Evolutionary conservation across 2,329 filamentous ascomycete genomes (phyloP), one percentile per base, ranked within the genome.

Genomic region (Capronia americana): DNA sequence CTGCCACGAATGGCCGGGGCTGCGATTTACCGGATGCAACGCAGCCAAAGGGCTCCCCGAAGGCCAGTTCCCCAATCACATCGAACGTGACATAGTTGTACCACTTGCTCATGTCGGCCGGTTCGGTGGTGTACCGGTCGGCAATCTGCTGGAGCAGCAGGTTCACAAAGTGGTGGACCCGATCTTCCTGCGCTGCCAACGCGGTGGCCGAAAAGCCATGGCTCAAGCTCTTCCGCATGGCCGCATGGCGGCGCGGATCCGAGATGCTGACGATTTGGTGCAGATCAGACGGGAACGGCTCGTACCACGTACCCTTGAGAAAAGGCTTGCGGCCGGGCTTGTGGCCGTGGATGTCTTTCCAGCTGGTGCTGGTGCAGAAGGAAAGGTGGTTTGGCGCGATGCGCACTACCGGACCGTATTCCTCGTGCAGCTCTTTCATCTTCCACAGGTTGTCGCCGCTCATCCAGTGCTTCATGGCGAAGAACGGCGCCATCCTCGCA

Each of bases 331-430:
- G 51, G 20, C 51, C 51, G 6, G 51, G 51, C 20, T 54, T 54
- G 20, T 26, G 20, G 24, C 51, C 51, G 24, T 54, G 51, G 24
- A 54, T 30, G 14, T 54, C 51, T 30, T 54, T 54, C 51, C 51
- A 54, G 26, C 51, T 54, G 51, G 51, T 54, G 24, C 51, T 48
- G 44, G 44, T 48, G 44, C 44, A 48, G 30, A 84, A 72, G 0
- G 81, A 82, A 4, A 84, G 76, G 72, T 84, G 82, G 69, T 68
- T 65, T 17, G 65, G 65, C 46, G 62, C 65, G 57, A 59, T 61
- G 6, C 65, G 62, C 24, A 68, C 65, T 2, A 68, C 26, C 11
- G 51, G 51, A 17, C 65, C 65, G 46, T 68, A 65, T 38, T 65
- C 17, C 30, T 62, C 51, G 48, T 67, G 65, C 20, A 63, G 23